Conservation (phyloP, 768 basidiomycete genomes). For the Trametes cinnabarina region DNA sequence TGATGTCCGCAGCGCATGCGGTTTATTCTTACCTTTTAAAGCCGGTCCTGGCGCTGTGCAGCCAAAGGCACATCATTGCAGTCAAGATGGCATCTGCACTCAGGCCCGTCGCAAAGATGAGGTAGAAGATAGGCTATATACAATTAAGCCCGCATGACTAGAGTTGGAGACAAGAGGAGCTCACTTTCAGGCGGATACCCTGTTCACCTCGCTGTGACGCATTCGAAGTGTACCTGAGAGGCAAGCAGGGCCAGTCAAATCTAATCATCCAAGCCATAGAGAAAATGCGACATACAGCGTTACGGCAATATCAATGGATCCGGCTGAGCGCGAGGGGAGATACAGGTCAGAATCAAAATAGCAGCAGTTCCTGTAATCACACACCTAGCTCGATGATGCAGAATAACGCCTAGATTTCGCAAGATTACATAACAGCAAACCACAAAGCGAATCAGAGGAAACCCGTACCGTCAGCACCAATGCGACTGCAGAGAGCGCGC, state of each 20-base stretch:
- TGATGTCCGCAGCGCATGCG: neutral
- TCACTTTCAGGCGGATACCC: neutral
- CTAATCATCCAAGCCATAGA: too few species aligned
- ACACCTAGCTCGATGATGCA: neutral
- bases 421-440: too few species aligned
- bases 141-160: neutral
- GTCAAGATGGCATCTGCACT: conserved; percentile 1
- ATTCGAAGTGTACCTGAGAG: neutral
- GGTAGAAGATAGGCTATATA: neutral
- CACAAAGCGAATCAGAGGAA: neutral
- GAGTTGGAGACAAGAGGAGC: neutral
- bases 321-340: neutral
- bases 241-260: too few species aligned
- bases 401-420: neutral
- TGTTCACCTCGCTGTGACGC: neutral
- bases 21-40: neutral
- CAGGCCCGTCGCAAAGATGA: neutral
- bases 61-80: neutral
- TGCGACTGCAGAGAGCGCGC: neutral
- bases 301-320: neutral
- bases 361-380: neutral
- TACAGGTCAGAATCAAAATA: too few species aligned
- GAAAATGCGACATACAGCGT: neutral
- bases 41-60: conserved; percentile 2
- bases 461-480: neutral